A percentile compares a stretch with the other conserved stretches of the same genome.
These are phyloP conservation scores for Ascodesmis nigricans DNA, from an alignment of 495 filamentous ascomycete genomes.

Conservation along the genomic window DNA sequence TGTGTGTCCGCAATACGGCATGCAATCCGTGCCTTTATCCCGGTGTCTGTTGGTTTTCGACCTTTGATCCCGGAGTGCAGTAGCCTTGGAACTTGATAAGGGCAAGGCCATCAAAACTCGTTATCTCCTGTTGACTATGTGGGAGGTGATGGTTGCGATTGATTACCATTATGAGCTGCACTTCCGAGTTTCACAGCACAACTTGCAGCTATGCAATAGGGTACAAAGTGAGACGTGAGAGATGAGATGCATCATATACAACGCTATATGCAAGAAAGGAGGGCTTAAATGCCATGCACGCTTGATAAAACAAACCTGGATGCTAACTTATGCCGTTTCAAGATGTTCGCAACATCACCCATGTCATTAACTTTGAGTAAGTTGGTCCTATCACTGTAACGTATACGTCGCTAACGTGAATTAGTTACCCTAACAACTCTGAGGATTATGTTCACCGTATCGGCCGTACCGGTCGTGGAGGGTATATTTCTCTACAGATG, in stretches of 20 bases:
- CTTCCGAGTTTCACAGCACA: slow-evolving; percentile 23
- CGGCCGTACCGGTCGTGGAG: slow-evolving; percentile 88
- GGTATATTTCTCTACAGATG: slow-evolving; percentile 7
- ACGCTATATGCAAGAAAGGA: slow-evolving; percentile 19
- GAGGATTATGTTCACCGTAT: slow-evolving; percentile 99
- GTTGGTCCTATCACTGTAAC: background rate
- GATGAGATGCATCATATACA: slow-evolving; percentile 21
- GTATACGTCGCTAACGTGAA: slow-evolving; percentile 6
- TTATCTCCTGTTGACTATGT: slow-evolving; percentile 15
- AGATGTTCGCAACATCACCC: slow-evolving; percentile 99
- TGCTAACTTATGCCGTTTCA: slow-evolving; percentile 53
- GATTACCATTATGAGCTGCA: slow-evolving; percentile 19
- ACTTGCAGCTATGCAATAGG: slow-evolving; percentile 22
- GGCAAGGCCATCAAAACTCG: slow-evolving; percentile 7
- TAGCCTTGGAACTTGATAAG: slow-evolving; percentile 15
- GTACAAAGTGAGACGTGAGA: slow-evolving; percentile 19
- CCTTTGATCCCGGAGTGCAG: slow-evolving; percentile 22
- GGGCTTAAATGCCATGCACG: no score
- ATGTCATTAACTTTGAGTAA: slow-evolving; percentile 95
- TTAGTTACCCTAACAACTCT: slow-evolving; percentile 68
- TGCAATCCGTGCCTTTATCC: slow-evolving; percentile 22
- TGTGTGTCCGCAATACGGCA: slow-evolving; percentile 21
- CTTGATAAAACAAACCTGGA: slow-evolving; percentile 23
- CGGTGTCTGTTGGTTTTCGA: slow-evolving; percentile 23
- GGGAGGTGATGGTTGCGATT: slow-evolving; percentile 18